A percentile compares a stretch with the other conserved stretches of the same genome.
Evolutionary conservation across 1,139 yeast genomes (phyloP).

Genomic region (Entelexis paramagnoliae): DNA sequence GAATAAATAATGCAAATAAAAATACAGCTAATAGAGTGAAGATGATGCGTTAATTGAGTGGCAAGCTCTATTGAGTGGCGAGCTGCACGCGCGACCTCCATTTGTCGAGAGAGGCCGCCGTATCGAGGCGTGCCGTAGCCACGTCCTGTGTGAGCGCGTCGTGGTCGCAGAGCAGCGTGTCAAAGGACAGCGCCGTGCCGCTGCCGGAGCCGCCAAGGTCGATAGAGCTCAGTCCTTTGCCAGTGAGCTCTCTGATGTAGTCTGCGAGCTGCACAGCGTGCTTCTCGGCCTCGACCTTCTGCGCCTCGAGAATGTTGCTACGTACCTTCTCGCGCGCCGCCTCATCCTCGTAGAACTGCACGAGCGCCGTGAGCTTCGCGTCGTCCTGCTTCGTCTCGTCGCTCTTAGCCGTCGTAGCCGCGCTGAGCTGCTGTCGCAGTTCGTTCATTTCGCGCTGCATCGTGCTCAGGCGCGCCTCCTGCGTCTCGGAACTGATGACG

Average conservation of each 20-base stretch:
- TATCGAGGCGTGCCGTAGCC: slow-evolving; percentile 5
- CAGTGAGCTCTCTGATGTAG: slow-evolving; percentile 31
- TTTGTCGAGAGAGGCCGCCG: not conserved
- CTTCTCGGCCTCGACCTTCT: slow-evolving; percentile 27
- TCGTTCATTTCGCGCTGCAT: slow-evolving; percentile 37
- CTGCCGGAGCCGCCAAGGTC: slow-evolving; percentile 5
- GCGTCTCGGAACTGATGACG: slow-evolving; percentile 32
- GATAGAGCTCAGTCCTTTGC: slow-evolving; percentile 24
- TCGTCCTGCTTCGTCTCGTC: slow-evolving; percentile 25
- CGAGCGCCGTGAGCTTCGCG: slow-evolving; percentile 27
- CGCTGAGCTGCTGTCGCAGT: slow-evolving; percentile 27
- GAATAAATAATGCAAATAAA: not conserved
- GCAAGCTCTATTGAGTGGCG: not conserved
- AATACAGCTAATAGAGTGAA: too few species aligned
- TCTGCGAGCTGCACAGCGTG: slow-evolving; percentile 30
- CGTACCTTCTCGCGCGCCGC: slow-evolving; percentile 33
- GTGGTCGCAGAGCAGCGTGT: slow-evolving; percentile 19
- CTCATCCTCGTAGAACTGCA: slow-evolving; percentile 39
- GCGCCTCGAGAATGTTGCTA: slow-evolving; percentile 31
- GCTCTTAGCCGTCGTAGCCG: slow-evolving; percentile 22
- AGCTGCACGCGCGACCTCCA: slow-evolving; percentile 9
- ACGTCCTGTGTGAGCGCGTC: slow-evolving; percentile 22
- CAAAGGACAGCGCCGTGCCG: slow-evolving; percentile 13
- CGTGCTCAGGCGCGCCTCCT: slow-evolving; percentile 33
- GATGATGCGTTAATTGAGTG: too few species aligned